Evolutionary conservation across 495 filamentous ascomycete species (phyloP).

Genomic region (Parmelia sp.): DNA sequence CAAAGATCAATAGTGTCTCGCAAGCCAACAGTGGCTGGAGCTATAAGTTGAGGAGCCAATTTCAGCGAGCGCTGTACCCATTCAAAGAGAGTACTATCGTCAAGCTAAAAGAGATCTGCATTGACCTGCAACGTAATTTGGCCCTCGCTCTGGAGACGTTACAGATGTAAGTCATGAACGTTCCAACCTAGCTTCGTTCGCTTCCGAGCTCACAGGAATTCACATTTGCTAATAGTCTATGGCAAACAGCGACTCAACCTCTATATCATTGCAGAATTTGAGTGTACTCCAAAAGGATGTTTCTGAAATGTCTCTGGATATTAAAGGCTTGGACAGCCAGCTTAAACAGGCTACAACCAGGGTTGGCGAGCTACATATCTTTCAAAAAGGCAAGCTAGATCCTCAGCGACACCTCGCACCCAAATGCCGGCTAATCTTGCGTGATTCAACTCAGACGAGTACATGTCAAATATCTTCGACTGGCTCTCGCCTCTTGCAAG

Average conservation of each 20-base stretch:
- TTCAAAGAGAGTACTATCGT: conserved; percentile 22
- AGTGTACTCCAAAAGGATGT: not conserved
- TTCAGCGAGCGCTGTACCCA: conserved; percentile 13
- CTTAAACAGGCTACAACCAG: not conserved
- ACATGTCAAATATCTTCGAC: conserved; percentile 1
- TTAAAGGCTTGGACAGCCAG: not conserved
- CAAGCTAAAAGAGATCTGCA: conserved; percentile 16
- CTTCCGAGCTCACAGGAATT: not conserved
- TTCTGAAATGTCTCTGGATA: not conserved
- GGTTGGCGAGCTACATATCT: not conserved
- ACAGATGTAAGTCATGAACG: conserved; percentile 8
- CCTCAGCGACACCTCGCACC: not conserved
- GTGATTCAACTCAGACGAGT: not conserved
- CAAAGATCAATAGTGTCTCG: conserved; percentile 15
- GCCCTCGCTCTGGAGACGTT: conserved; percentile 15
- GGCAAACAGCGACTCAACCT: not conserved
- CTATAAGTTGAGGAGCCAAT: not conserved
- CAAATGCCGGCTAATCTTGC: not conserved
- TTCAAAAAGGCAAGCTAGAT: conserved; percentile 2
- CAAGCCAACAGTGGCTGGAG: conserved; percentile 1
- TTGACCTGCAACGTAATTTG: conserved; percentile 16
- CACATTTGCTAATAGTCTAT: not conserved
- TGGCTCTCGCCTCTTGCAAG: conserved; percentile 15
- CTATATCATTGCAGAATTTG: not conserved
- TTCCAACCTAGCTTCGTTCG: not conserved